Base-by-base conservation (phyloP, 1,284 basidiomycete genomes). In the Mycosarcoma mackinlayi region DNA sequence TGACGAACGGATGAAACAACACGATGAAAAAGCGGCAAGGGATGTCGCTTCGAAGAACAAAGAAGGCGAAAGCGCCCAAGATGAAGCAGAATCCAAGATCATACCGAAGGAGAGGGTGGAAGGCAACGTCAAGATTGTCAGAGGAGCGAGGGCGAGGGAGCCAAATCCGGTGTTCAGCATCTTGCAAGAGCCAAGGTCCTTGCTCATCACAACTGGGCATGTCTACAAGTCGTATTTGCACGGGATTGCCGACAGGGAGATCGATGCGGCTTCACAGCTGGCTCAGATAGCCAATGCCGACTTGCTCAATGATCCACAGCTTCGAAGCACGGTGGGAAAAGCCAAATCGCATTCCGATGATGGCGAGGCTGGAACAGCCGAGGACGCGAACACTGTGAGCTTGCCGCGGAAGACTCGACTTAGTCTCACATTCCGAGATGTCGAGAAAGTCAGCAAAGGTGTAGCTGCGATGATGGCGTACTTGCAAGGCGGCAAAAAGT, bases 391-490 rank as follows among this genome's bases (percentile, higher is more conserved):
- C 6, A 38, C 24, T 14, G 41, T 81, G 24, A 34, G 52, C 16
- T 84, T 92, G 77, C 81, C 82, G 61, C 85, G 94, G 66, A 84
- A 84, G 7, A 87, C 86, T 27, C 85, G 94, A 76, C 87, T 91
- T 53, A 95, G 92, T 83, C 83, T 96, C 76, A 96, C 93, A 1
- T 96, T 92, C 83, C 87, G 94, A 45, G 91, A 92, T 77, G 91
- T 94, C 0, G 75, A 81, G 33, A 74, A 67, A 33, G 80, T 81
- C 18, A 72, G 73, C 51, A 76, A 76, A 58, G 78, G 75, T 2
- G 67, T 77, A 10, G 63, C 59, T 28, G 61, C 51, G 11, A 66
- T 75, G 65, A 68, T 72, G 59, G 72, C 67, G 1, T 62, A 54
- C 34, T 37, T 69, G 44, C 61, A 64, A 45, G 51, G 71, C 19